phyloP scores from a whole-genome alignment of 1,284 basidiomycete species.

The Trametes pubescens region DNA sequence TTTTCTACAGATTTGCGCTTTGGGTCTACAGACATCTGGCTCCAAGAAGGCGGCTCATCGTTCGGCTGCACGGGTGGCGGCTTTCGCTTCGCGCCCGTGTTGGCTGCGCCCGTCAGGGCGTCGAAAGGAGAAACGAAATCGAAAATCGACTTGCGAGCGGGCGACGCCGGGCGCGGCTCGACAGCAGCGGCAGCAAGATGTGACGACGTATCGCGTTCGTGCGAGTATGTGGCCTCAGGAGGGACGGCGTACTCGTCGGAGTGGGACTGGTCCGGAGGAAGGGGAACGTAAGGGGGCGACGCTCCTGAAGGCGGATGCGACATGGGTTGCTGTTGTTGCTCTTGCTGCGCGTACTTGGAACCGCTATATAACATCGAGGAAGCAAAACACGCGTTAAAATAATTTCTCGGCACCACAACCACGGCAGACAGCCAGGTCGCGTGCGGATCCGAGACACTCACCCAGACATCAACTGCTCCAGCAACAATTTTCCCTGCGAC shows the following conservation, averaged over 20 bases:
- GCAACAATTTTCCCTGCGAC: slow-evolving; percentile 72
- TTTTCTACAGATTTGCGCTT: slow-evolving; percentile 84
- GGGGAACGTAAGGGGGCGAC: slow-evolving; percentile 56
- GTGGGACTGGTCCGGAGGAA: slow-evolving; percentile 39
- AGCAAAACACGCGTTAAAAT: slow-evolving; percentile 6
- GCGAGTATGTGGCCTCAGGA: slow-evolving; percentile 53
- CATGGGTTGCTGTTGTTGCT: slow-evolving; percentile 52
- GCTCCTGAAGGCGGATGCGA: slow-evolving; percentile 49
- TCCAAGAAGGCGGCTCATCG: slow-evolving; percentile 61
- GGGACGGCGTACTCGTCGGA: slow-evolving; percentile 46
- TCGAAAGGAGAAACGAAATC: slow-evolving; percentile 86
- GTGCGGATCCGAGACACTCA: slow-evolving; percentile 48
- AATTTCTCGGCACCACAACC: neutral
- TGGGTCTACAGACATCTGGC: slow-evolving; percentile 63
- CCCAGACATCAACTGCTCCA: slow-evolving; percentile 84
- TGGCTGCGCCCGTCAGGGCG: slow-evolving; percentile 58
- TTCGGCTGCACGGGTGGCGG: slow-evolving; percentile 54
- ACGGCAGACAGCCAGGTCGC: neutral
- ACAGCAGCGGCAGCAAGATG: slow-evolving; percentile 29
- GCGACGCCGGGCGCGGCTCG: slow-evolving; percentile 64
- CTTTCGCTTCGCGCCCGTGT: slow-evolving; percentile 66
- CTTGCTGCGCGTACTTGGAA: slow-evolving; percentile 63
- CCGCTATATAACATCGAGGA: slow-evolving; percentile 45
- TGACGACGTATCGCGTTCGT: slow-evolving; percentile 43
- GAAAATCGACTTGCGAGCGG: slow-evolving; percentile 80